Conservation (phyloP, 2,329 filamentous ascomycete species). For the Penicillium rolfsii region DNA sequence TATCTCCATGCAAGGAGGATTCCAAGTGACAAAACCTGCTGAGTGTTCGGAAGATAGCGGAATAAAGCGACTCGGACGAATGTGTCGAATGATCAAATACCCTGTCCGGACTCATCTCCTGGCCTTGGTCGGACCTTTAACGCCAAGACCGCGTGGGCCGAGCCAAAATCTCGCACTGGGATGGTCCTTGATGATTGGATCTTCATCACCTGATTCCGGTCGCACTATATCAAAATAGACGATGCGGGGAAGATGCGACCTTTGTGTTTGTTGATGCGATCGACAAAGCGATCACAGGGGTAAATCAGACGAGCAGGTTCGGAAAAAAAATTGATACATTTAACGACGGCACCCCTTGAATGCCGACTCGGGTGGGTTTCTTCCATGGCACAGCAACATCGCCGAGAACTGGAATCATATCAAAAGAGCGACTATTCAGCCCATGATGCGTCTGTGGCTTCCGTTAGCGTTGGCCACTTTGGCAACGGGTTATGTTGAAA, state of each 20-base stretch:
- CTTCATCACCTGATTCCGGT: slow-evolving; percentile 2
- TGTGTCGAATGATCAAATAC: neutral
- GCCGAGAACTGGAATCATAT: neutral
- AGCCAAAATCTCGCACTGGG: neutral
- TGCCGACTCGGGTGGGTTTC: neutral
- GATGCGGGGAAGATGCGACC: slow-evolving; percentile 15
- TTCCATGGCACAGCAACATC: neutral
- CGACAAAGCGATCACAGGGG: slow-evolving; percentile 7
- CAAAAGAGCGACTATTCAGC: neutral
- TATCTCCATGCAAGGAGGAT: neutral
- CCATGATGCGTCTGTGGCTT: slow-evolving; percentile 9
- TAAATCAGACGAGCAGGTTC: neutral
- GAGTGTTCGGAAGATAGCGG: neutral
- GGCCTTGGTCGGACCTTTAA: neutral
- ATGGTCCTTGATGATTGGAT: slow-evolving; percentile 8
- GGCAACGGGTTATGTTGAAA: slow-evolving; percentile 22
- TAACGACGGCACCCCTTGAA: neutral
- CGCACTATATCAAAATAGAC: neutral
- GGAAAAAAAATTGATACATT: neutral
- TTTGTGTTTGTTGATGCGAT: neutral
- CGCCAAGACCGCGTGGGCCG: slow-evolving; percentile 6
- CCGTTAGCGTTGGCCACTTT: slow-evolving; percentile 12
- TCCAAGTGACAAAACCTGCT: neutral
- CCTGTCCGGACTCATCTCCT: neutral
- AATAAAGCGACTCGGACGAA: neutral